Evolutionary conservation across 768 basidiomycete genomes (phyloP).

Genomic region (Collybia sordida): DNA sequence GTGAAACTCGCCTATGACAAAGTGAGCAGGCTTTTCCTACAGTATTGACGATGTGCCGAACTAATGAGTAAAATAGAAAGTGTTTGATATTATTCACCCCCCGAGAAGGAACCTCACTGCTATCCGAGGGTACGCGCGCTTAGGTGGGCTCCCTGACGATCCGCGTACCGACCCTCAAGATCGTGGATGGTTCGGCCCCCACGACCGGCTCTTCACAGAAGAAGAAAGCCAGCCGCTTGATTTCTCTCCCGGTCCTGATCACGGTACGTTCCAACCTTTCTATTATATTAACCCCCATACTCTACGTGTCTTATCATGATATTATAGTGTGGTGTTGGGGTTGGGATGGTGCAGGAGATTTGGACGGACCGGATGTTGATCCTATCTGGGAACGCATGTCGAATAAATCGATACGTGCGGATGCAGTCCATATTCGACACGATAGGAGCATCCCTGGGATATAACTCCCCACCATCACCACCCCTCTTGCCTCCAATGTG

Average conservation of each 20-base stretch:
- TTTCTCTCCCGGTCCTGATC: conserved; percentile 79
- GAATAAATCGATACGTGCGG: conserved; percentile 53
- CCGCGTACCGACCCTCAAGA: conserved; percentile 97
- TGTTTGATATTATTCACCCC: conserved; percentile 95
- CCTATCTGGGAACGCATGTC: conserved; percentile 93
- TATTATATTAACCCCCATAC: conserved; percentile 3
- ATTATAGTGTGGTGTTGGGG: conserved; percentile 97
- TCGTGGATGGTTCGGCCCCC: conserved; percentile 96
- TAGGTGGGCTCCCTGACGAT: conserved; percentile 97
- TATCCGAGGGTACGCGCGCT: conserved; percentile 87
- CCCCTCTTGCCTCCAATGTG: neutral
- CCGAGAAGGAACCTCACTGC: conserved; percentile 88
- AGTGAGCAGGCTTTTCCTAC: conserved; percentile 40
- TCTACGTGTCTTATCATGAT: neutral
- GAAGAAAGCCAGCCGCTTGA: conserved; percentile 80
- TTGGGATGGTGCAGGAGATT: conserved; percentile 98
- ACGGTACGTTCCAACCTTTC: conserved; percentile 57
- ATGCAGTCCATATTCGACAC: conserved; percentile 72
- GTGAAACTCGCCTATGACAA: conserved; percentile 96
- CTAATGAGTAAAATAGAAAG: conserved; percentile 54
- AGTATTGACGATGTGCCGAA: neutral
- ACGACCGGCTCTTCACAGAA: conserved; percentile 88
- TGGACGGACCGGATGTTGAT: conserved; percentile 97
- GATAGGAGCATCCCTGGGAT: conserved; percentile 38
- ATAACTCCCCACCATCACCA: neutral